Base-by-base conservation (phyloP, 345 rosid species). In the Lepidium africanum region DNA sequence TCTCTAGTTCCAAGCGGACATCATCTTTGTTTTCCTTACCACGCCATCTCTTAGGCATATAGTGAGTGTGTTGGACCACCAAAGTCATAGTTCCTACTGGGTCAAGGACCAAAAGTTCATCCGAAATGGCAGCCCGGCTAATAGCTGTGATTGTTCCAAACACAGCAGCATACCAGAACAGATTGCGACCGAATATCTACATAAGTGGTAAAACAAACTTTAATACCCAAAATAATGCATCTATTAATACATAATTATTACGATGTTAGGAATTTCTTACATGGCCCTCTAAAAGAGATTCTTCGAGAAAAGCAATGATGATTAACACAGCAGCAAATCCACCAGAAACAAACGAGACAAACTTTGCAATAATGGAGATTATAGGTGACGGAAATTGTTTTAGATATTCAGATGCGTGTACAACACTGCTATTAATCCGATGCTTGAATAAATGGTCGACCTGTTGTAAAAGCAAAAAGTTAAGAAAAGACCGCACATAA, bases 401-500 rank as follows among this genome's bases (percentile, higher is more conserved):
- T 53, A 95, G 81, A 82, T 87, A 95, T 30, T 89, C 89, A 58
- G 96, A 89, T 48, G 99, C 96, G 40, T 87, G 87, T 32, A 77
- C 69, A 35, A 83, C 84, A 70, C 99, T 91, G 86, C 96, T 86
- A 71, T 83, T 91, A 41, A 95, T 84, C 72, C 98, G 90, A 71
- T 91, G 99, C 89, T 82, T 89, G 88, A 95, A 95, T 79, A 95
- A 80, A 86, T 95, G 98, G 69, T 95, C 99, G 65, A 89, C 99
- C 99, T 91, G 83, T 41, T 62, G 75, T 38, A 63, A 23, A 55
- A 62, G 71, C 35, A 68, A 49, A 5, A 45, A 59, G 55, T 10
- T 59, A 16, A 64, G 52, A 67, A 58, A 63, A n/a, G 27, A 16
- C 14, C 57, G 10, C 55, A 69, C 37, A 54, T 41, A 5, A 7